A percentile compares a stretch with the other conserved stretches of the same genome.
phyloP scores from a whole-genome alignment of 345 rosid species.

The Brassica rapa region DNA sequence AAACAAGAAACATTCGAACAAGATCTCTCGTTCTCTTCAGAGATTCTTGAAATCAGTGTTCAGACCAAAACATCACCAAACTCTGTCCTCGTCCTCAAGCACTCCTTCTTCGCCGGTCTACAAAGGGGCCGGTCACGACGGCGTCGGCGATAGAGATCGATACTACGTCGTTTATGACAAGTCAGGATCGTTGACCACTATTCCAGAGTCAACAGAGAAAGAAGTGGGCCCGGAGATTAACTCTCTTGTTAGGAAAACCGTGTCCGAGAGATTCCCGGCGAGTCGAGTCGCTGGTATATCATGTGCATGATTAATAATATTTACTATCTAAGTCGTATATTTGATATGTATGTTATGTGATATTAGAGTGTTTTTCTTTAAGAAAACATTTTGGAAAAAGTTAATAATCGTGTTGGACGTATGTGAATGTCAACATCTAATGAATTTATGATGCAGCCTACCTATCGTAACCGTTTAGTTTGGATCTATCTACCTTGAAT shows the following conservation, averaged over 20 bases:
- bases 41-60: slow-evolving; percentile 64
- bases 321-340: neutral
- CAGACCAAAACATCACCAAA: slow-evolving; percentile 45
- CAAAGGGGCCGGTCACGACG: slow-evolving; percentile 30
- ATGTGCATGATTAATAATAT: slow-evolving; percentile 44
- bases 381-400: slow-evolving; percentile 5
- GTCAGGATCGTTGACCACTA: slow-evolving; percentile 73
- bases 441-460: slow-evolving; percentile 28
- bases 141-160: slow-evolving; percentile 36
- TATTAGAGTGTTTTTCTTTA: neutral
- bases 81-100: slow-evolving; percentile 9
- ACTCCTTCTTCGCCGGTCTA: slow-evolving; percentile 29
- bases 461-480: neutral
- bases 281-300: slow-evolving; percentile 55
- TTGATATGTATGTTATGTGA: slow-evolving; percentile 7
- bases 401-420: slow-evolving; percentile 18
- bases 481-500: slow-evolving; percentile 3
- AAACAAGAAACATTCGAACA: slow-evolving; percentile 45
- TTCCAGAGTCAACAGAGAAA: slow-evolving; percentile 64
- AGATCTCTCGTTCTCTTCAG: slow-evolving; percentile 67
- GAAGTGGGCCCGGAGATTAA: slow-evolving; percentile 59
- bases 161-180: slow-evolving; percentile 62
- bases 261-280: slow-evolving; percentile 72
- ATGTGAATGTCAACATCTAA: neutral
- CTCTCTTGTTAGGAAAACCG: slow-evolving; percentile 54